Percentiles rank a stretch among this genome's conserved stretches.
Evolutionary conservation across 805 yeast species (phyloP).

Genomic region (Clavispora vitiphila): DNA sequence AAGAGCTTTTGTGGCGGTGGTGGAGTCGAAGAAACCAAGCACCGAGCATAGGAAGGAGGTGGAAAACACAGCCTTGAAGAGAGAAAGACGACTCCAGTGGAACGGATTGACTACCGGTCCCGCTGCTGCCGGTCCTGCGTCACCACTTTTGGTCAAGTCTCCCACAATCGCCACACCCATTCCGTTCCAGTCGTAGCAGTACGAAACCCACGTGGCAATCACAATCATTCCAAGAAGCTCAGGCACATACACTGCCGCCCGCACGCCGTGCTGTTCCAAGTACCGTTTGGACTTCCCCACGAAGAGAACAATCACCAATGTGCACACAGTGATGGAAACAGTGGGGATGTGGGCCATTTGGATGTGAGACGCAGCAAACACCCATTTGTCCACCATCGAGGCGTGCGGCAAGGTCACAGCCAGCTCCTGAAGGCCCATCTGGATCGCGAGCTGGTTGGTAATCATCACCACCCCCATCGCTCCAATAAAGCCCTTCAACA

Average conservation of each 20-base stretch:
- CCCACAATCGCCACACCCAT: slow-evolving; percentile 30
- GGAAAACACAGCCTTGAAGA: slow-evolving; percentile 22
- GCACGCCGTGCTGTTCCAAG: slow-evolving; percentile 13
- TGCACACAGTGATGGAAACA: slow-evolving; percentile 15
- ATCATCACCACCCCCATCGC: slow-evolving; percentile 86
- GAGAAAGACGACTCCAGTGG: slow-evolving; percentile 11
- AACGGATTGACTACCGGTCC: slow-evolving; percentile 20
- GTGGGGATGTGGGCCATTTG: slow-evolving; percentile 7
- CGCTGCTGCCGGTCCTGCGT: no score
- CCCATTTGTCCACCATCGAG: slow-evolving; percentile 12
- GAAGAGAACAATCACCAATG: slow-evolving; percentile 19
- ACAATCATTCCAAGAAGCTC: slow-evolving; percentile 30
- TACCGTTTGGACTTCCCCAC: slow-evolving; percentile 17
- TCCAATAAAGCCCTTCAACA: slow-evolving; percentile 76
- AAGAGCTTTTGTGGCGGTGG: slow-evolving; percentile 30
- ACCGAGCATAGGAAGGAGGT: slow-evolving; percentile 30
- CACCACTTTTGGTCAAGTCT: slow-evolving; percentile 14
- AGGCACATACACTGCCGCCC: slow-evolving; percentile 24
- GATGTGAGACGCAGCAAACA: slow-evolving; percentile 6
- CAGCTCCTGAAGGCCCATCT: slow-evolving; percentile 25
- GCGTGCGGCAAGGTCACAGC: slow-evolving; percentile 17
- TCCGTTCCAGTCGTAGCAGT: slow-evolving; percentile 19
- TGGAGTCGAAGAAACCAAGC: slow-evolving; percentile 31
- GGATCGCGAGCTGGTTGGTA: slow-evolving; percentile 48
- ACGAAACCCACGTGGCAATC: slow-evolving; percentile 23